These are phyloP conservation scores for Chlorella sp. DNA, from an alignment of 139 green algal genomes.

Conservation along the genomic window DNA sequence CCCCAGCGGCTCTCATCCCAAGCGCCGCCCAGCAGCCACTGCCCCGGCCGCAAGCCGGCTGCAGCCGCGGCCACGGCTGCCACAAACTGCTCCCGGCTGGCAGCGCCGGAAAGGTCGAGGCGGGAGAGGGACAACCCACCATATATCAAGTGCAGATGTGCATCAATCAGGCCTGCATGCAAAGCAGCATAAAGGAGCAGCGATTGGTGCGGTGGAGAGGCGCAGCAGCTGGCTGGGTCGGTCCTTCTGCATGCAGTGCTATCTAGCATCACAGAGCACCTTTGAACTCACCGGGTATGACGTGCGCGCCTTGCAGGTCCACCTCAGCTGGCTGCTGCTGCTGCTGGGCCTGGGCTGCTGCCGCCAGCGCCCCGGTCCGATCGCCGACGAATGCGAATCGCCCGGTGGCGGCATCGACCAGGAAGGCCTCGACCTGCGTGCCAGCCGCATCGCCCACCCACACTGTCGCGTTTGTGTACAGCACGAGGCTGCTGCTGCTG, in stretches of 20 bases:
- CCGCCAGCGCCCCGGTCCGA: background rate
- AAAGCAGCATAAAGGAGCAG: too few species aligned
- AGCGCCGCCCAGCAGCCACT: conserved; percentile 67
- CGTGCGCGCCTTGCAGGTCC: background rate
- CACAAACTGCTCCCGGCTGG: conserved; percentile 37
- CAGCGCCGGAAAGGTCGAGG: conserved; percentile 54
- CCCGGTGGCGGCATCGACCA: background rate
- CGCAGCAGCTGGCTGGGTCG: too few species aligned
- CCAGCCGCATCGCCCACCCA: conserved; percentile 3
- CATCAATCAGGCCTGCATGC: conserved; percentile 64
- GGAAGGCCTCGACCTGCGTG: background rate
- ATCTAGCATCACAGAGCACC: too few species aligned
- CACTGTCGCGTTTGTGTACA: background rate
- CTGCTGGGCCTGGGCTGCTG: background rate
- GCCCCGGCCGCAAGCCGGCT: background rate
- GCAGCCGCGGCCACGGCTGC: conserved; percentile 24
- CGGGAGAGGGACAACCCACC: conserved; percentile 60
- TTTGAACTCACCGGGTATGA: background rate
- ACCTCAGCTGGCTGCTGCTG: background rate
- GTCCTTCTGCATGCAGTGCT: too few species aligned
- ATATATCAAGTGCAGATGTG: conserved; percentile 74
- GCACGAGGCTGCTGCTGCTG: conserved; percentile 1
- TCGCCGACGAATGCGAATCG: conserved; percentile 6
- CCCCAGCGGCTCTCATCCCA: conserved; percentile 72
- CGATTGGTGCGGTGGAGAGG: too few species aligned